phyloP scores from a whole-genome alignment of 306 rosid genomes.

The Oemleria cerasiformis region DNA sequence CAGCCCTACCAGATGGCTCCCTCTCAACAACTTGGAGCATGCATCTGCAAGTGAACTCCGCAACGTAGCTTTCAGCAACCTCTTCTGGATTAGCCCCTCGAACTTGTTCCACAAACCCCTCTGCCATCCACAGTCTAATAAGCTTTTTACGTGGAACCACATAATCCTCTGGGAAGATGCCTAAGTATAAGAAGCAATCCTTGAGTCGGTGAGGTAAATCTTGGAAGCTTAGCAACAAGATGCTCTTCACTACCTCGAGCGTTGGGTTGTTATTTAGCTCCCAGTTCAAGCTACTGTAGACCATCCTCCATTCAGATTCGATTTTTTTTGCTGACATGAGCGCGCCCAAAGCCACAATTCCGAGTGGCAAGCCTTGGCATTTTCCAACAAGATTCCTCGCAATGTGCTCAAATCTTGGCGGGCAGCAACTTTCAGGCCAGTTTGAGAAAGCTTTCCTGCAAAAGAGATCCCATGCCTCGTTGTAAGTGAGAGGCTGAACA shows the following conservation, averaged over 20 bases:
- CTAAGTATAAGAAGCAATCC: constrained; percentile 22
- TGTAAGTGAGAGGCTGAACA: too few species aligned
- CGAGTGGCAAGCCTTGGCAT: constrained; percentile 24
- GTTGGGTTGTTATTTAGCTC: constrained; percentile 21
- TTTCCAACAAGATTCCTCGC: constrained; percentile 1
- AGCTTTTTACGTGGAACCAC: not conserved
- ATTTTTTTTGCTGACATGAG: constrained; percentile 16
- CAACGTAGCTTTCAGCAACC: constrained; percentile 2
- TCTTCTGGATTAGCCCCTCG: constrained; percentile 2
- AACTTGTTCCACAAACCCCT: constrained; percentile 14
- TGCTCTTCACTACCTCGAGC: constrained; percentile 1
- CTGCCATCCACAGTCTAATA: constrained; percentile 17
- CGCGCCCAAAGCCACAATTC: constrained; percentile 17
- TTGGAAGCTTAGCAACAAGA: constrained; percentile 17
- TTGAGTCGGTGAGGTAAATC: constrained; percentile 7
- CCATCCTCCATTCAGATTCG: not conserved
- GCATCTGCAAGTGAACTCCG: constrained; percentile 14
- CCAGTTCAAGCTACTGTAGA: constrained; percentile 2
- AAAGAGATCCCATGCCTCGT: constrained; percentile 9
- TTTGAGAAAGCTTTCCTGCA: constrained; percentile 16
- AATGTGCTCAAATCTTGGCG: not conserved
- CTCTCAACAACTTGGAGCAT: constrained; percentile 18
- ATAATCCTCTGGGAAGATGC: constrained; percentile 23
- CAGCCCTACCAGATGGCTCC: not conserved
- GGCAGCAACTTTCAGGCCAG: not conserved